These are phyloP conservation scores for Prunus armeniaca DNA, from an alignment of 306 rosid species.

Conservation along the genomic window DNA sequence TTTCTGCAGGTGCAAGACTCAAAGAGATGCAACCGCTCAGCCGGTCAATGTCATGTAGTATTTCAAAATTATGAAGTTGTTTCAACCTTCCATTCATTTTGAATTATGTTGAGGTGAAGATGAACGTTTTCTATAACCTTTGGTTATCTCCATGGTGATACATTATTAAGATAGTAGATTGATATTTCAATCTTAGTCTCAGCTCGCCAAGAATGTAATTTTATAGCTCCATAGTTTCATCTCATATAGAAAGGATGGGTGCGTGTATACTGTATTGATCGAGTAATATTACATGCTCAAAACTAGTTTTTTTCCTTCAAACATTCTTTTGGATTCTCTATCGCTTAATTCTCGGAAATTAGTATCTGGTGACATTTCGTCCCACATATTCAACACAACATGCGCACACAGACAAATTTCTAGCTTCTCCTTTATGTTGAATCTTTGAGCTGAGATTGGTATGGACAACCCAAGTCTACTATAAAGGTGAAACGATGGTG, in stretches of 20 bases:
- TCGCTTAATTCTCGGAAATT: neutral
- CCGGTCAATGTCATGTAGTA: slow-evolving; percentile 59
- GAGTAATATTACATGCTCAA: neutral
- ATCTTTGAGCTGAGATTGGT: neutral
- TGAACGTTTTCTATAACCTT: slow-evolving; percentile 17
- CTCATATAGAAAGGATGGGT: slow-evolving; percentile 23
- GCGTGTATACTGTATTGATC: slow-evolving; percentile 14
- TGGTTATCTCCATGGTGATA: slow-evolving; percentile 26
- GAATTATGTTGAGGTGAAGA: slow-evolving; percentile 29
- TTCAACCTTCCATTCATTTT: slow-evolving; percentile 15
- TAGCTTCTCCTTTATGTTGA: neutral
- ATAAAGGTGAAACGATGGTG: neutral
- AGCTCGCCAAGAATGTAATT: slow-evolving; percentile 30
- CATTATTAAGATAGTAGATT: neutral
- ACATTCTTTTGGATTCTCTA: neutral
- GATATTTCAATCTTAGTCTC: slow-evolving; percentile 1
- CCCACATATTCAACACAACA: neutral
- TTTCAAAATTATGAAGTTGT: slow-evolving; percentile 16
- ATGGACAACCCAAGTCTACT: neutral
- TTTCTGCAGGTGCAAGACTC: slow-evolving; percentile 75
- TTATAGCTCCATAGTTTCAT: slow-evolving; percentile 14
- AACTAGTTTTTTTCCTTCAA: neutral
- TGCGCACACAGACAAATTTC: neutral
- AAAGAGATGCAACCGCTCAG: slow-evolving; percentile 48
- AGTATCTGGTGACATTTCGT: neutral